A percentile compares a stretch with the other conserved stretches of the same genome.
Conservation (phyloP, 306 rosid genomes). For the Astragalus glycyphyllos region DNA sequence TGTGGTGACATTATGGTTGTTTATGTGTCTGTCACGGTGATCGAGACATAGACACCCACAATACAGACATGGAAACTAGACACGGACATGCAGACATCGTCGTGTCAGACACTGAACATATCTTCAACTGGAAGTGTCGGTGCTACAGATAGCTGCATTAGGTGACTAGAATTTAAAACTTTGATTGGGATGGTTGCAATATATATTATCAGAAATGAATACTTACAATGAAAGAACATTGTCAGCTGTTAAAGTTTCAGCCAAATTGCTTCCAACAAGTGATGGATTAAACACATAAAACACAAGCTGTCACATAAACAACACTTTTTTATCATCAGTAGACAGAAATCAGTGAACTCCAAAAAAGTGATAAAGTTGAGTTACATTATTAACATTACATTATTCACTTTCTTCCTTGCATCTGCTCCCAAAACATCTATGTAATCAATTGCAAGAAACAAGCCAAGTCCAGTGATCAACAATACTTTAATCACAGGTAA, state of each 20-base stretch:
- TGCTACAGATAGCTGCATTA: too few relatives aligned
- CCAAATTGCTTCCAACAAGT: slow-evolving; percentile 58
- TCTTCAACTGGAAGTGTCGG: too few relatives aligned
- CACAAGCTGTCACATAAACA: slow-evolving; percentile 52
- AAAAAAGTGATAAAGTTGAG: background rate
- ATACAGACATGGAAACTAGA: too few relatives aligned
- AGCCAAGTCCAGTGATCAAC: slow-evolving; percentile 53
- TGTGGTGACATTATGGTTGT: too few relatives aligned
- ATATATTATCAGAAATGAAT: slow-evolving; percentile 16
- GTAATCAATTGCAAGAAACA: slow-evolving; percentile 56
- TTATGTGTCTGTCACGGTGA: too few relatives aligned
- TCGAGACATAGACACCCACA: too few relatives aligned
- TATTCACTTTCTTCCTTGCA: slow-evolving; percentile 55
- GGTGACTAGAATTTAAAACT: too few relatives aligned
- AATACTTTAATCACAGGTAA: slow-evolving; percentile 54
- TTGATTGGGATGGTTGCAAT: too few relatives aligned
- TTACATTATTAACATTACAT: slow-evolving; percentile 33
- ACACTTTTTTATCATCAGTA: slow-evolving; percentile 22
- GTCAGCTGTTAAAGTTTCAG: slow-evolving; percentile 51
- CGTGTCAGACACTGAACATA: too few relatives aligned
- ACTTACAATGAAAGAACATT: slow-evolving; percentile 52
- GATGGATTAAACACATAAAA: slow-evolving; percentile 66
- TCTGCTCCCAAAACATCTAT: slow-evolving; percentile 50
- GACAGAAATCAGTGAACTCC: background rate
- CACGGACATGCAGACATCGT: too few relatives aligned